A percentile compares a stretch with the other conserved stretches of the same genome.
phyloP scores from a whole-genome alignment of 202 grass and related monocot genomes.

The Digitaria exilis region DNA sequence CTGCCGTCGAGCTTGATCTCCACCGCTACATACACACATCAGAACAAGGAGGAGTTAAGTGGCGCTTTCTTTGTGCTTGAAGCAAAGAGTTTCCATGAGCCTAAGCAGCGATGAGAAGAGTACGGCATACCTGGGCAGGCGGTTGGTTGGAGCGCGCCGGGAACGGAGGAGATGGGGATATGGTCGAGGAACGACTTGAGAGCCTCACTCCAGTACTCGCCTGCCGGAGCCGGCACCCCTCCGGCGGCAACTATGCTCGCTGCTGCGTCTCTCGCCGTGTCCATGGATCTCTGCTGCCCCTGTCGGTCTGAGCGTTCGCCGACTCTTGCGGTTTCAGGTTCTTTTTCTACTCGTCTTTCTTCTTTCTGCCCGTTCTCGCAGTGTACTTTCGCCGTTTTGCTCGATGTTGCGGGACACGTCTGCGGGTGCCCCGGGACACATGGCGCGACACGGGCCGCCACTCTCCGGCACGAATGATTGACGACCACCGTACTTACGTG shows the following conservation, averaged over 20 bases:
- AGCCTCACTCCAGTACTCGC: conserved; percentile 51
- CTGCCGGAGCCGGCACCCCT: neutral
- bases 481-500: neutral
- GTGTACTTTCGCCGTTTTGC: neutral
- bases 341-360: neutral
- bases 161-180: conserved; percentile 58
- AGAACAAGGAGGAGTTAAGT: neutral
- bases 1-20: conserved; percentile 50
- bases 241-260: neutral
- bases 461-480: neutral
- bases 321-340: neutral
- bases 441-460: neutral
- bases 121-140: conserved; percentile 27
- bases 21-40: conserved; percentile 35
- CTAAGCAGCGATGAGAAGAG: neutral
- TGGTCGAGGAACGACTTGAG: conserved; percentile 69
- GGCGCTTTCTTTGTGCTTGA: neutral
- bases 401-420: conserved; percentile 40
- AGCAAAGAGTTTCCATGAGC: neutral
- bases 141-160: conserved; percentile 30
- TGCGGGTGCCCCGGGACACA: conserved; percentile 22
- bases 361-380: neutral
- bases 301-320: neutral
- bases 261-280: conserved; percentile 31
- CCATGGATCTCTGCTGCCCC: neutral